Evolutionary conservation across 768 basidiomycete genomes (phyloP).

Genomic region (Sarcodon aspratus): DNA sequence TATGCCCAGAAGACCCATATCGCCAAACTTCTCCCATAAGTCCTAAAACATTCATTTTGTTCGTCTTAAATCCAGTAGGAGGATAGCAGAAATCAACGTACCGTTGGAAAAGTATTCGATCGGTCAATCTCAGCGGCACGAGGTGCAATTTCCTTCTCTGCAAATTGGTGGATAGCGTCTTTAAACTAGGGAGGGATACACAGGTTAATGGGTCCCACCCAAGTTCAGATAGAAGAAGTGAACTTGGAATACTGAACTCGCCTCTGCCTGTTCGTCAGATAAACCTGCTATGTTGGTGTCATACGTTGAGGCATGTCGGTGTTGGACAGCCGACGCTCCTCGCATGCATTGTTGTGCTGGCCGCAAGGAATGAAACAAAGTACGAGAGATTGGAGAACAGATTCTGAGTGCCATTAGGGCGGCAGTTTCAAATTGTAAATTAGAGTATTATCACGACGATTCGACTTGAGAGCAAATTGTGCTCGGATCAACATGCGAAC

Average conservation of each 20-base stretch:
- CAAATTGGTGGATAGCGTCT: constrained; percentile 68
- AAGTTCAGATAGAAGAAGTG: background rate
- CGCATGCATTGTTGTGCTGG: too few species aligned
- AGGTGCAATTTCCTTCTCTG: constrained; percentile 76
- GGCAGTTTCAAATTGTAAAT: too few species aligned
- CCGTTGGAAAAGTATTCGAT: constrained; percentile 71
- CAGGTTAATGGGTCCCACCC: background rate
- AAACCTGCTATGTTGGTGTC: constrained; percentile 65
- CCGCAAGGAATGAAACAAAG: too few species aligned
- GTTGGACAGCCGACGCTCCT: background rate
- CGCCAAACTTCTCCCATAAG: constrained; percentile 81
- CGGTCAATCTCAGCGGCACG: constrained; percentile 79
- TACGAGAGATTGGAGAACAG: too few species aligned
- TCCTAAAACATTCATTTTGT: constrained; percentile 32
- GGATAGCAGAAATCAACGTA: constrained; percentile 20
- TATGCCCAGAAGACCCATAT: constrained; percentile 86
- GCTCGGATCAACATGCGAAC: too few species aligned
- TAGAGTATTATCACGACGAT: too few species aligned
- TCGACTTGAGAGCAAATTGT: too few species aligned
- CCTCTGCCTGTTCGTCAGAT: constrained; percentile 72
- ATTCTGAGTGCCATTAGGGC: too few species aligned
- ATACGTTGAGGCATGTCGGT: constrained; percentile 43
- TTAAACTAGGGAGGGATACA: constrained; percentile 48
- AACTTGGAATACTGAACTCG: constrained; percentile 17
- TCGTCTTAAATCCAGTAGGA: background rate